A percentile compares a stretch with the other conserved stretches of the same genome.
Evolutionary conservation across 1,139 yeast species (phyloP).

Genomic region (Eremothecium gossypii): DNA sequence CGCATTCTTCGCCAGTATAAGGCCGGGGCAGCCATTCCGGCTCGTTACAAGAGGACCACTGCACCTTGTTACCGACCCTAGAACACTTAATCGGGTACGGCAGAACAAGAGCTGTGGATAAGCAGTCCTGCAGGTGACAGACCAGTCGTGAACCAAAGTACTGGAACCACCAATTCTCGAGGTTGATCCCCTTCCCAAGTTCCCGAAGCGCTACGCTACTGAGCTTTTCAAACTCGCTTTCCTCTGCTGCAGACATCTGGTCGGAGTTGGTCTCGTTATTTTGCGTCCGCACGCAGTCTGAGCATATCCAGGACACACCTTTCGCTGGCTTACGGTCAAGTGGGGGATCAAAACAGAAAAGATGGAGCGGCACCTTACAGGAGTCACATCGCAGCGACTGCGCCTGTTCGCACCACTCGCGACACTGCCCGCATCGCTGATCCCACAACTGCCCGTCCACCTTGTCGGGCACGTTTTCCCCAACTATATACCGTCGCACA

Average conservation of each 20-base stretch:
- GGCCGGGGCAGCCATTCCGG: conserved; percentile 11
- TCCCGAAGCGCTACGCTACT: background rate
- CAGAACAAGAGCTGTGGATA: conserved; percentile 13
- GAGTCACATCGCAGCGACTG: conserved; percentile 81
- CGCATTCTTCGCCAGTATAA: conserved; percentile 25
- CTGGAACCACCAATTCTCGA: conserved; percentile 24
- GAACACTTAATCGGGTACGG: conserved; percentile 27
- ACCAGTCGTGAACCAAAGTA: conserved; percentile 24
- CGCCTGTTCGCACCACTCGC: conserved; percentile 70
- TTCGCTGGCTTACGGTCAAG: conserved; percentile 68
- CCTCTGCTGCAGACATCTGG: conserved; percentile 4
- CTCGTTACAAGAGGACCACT: conserved; percentile 22
- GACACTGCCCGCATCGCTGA: conserved; percentile 58
- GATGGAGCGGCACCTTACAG: conserved; percentile 63
- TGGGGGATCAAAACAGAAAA: conserved; percentile 85
- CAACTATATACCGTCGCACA: conserved; percentile 18
- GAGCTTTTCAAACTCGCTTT: conserved; percentile 2
- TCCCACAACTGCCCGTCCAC: conserved; percentile 26
- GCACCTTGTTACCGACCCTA: conserved; percentile 22
- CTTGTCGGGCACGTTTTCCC: conserved; percentile 1
- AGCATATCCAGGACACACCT: conserved; percentile 94
- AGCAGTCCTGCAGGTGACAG: conserved; percentile 16
- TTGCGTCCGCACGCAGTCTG: conserved; percentile 49
- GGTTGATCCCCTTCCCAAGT: conserved; percentile 4
- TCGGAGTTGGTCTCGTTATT: conserved; percentile 13